Evolutionary conservation across 192 early-diverging fungal species (phyloP).

Genomic region (Funneliformis mosseae): DNA sequence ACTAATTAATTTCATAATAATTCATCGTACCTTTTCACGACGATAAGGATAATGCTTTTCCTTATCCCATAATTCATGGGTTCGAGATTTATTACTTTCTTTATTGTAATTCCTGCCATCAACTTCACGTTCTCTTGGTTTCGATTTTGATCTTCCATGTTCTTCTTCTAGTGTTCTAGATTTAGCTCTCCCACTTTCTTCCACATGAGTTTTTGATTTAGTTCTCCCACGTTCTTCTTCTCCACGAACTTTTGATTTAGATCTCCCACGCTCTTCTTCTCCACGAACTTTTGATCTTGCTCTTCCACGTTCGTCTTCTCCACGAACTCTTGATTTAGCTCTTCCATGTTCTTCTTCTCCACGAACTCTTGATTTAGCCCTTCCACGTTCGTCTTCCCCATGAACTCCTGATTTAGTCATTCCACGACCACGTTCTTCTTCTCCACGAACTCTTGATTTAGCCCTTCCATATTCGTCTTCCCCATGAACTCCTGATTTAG

Average conservation of each 20-base stretch:
- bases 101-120: not conserved
- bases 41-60: not conserved
- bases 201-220: slow-evolving; percentile 6
- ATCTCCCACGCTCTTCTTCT: not conserved
- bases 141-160: slow-evolving; percentile 1
- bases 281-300: not conserved
- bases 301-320: not conserved
- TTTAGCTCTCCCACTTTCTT: not conserved
- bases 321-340: slow-evolving; percentile 10
- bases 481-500: too few species aligned
- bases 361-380: not conserved
- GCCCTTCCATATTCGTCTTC: too few species aligned
- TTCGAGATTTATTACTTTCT: too few species aligned
- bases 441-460: too few species aligned
- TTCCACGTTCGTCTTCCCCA: not conserved
- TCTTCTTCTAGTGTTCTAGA: not conserved
- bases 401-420: not conserved
- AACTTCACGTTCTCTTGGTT: not conserved
- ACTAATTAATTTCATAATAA: not conserved
- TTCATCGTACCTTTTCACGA: not conserved
- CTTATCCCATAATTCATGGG: not conserved
- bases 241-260: slow-evolving; percentile 23
- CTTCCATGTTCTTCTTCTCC: not conserved
- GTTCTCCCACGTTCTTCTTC: slow-evolving; percentile 17
- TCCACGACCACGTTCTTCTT: too few species aligned